A percentile compares a stretch with the other conserved stretches of the same genome.
These are phyloP conservation scores for Petunia hybrid DNA, from an alignment of 305 asterid species.

Conservation along the genomic window DNA sequence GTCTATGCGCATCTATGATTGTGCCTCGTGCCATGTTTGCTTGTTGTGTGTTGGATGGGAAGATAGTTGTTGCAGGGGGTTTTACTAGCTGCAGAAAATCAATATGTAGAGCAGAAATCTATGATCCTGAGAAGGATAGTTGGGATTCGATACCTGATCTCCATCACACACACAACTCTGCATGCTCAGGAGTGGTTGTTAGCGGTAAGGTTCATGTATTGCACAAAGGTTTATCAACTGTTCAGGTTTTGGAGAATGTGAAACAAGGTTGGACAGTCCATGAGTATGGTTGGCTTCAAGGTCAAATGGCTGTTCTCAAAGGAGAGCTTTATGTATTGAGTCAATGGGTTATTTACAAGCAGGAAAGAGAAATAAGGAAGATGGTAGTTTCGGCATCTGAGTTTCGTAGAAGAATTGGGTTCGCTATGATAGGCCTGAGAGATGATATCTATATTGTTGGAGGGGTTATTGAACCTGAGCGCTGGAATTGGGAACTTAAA, in stretches of 20 bases:
- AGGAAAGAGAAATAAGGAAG: conserved; percentile 69
- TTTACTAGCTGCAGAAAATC: conserved; percentile 90
- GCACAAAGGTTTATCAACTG: conserved; percentile 92
- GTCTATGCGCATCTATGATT: conserved; percentile 73
- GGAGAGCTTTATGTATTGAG: conserved; percentile 92
- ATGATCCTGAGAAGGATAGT: conserved; percentile 78
- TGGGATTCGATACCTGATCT: conserved; percentile 92
- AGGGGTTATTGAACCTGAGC: conserved; percentile 90
- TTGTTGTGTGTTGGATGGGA: conserved; percentile 90
- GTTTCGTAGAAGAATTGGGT: conserved; percentile 79
- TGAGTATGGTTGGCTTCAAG: conserved; percentile 92
- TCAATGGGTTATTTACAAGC: conserved; percentile 80
- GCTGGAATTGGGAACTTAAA: conserved; percentile 86
- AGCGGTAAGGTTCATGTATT: conserved; percentile 82
- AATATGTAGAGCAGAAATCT: conserved; percentile 87
- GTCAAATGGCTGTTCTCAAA: conserved; percentile 88
- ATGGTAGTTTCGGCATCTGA: conserved; percentile 78
- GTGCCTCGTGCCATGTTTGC: conserved; percentile 98
- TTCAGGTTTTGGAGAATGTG: conserved; percentile 73
- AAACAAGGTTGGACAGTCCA: conserved; percentile 87
- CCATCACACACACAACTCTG: conserved; percentile 83
- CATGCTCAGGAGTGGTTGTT: conserved; percentile 83
- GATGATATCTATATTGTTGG: conserved; percentile 88
- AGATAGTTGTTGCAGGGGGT: conserved; percentile 95
- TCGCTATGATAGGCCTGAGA: conserved; percentile 84